A percentile compares a stretch with the other conserved stretches of the same genome.
phyloP scores from a whole-genome alignment of 148 eudicot species.

The Fagopyrum homotropicum region DNA sequence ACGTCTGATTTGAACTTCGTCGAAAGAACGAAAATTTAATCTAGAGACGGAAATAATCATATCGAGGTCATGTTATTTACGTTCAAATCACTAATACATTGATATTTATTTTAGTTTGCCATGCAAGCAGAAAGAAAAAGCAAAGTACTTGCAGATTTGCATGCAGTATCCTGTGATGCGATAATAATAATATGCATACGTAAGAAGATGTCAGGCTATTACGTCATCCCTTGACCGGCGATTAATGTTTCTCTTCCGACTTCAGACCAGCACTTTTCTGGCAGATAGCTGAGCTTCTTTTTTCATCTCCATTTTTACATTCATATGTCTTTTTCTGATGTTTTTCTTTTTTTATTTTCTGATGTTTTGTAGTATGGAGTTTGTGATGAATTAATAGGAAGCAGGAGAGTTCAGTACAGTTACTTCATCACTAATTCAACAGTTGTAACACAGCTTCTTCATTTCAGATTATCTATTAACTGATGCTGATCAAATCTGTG shows the following conservation, averaged over 20 bases:
- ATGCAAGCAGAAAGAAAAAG: background rate
- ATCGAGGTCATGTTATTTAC: no score
- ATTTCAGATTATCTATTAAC: no score
- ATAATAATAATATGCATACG: background rate
- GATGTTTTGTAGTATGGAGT: background rate
- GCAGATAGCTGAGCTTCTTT: background rate
- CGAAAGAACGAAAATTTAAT: no score
- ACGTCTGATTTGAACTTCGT: no score
- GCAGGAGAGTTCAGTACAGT: no score
- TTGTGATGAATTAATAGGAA: no score
- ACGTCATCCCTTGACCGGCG: slow-evolving; percentile 1
- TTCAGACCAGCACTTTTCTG: background rate
- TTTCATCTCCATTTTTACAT: background rate
- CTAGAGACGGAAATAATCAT: no score
- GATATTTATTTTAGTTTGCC: background rate
- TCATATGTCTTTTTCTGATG: background rate
- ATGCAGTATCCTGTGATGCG: background rate
- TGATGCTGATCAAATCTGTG: no score
- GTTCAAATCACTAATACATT: background rate
- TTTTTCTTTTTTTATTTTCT: no score
- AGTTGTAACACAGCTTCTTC: no score
- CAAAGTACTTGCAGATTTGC: background rate
- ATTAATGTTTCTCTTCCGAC: background rate
- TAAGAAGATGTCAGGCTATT: background rate
- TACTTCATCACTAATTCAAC: no score